Evolutionary conservation across 1,284 basidiomycete species (phyloP).

Genomic region (Puccinia novopanici): DNA sequence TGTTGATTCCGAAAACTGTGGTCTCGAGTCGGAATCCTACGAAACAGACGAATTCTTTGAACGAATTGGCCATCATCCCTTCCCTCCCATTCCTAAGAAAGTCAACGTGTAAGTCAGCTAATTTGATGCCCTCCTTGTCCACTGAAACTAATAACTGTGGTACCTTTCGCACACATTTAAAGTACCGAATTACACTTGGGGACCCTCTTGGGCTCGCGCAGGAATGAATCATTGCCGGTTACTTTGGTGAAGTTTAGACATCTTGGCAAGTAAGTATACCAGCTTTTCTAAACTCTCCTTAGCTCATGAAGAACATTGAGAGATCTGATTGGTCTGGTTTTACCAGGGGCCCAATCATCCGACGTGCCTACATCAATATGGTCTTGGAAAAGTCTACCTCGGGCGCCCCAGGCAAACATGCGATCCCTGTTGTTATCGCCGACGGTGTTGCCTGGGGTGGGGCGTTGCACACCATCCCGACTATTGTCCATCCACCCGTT

Average conservation of each 20-base stretch:
- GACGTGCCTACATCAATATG: slow-evolving; percentile 3
- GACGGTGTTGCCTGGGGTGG: slow-evolving; percentile 41
- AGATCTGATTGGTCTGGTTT: not conserved
- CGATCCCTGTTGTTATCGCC: slow-evolving; percentile 24
- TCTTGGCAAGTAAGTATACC: slow-evolving; percentile 29
- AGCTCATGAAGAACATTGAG: no score
- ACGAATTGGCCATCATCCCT: slow-evolving; percentile 13
- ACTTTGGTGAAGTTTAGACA: slow-evolving; percentile 54
- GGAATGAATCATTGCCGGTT: slow-evolving; percentile 55
- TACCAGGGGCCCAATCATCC: slow-evolving; percentile 16
- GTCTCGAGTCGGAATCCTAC: not conserved
- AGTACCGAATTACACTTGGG: slow-evolving; percentile 54
- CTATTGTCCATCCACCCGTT: slow-evolving; percentile 29
- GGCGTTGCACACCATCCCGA: slow-evolving; percentile 28
- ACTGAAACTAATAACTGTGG: not conserved
- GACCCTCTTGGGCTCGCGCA: slow-evolving; percentile 54
- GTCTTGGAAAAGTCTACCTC: not conserved
- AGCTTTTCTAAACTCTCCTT: not conserved
- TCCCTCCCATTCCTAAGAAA: slow-evolving; percentile 28
- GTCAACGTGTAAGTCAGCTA: slow-evolving; percentile 43
- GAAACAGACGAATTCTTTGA: not conserved
- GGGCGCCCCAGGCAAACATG: not conserved
- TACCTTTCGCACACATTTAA: not conserved
- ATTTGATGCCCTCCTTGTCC: not conserved
- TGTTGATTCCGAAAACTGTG: not conserved